phyloP scores from a whole-genome alignment of 1,284 basidiomycete genomes.

The Rhodotorula sp. region DNA sequence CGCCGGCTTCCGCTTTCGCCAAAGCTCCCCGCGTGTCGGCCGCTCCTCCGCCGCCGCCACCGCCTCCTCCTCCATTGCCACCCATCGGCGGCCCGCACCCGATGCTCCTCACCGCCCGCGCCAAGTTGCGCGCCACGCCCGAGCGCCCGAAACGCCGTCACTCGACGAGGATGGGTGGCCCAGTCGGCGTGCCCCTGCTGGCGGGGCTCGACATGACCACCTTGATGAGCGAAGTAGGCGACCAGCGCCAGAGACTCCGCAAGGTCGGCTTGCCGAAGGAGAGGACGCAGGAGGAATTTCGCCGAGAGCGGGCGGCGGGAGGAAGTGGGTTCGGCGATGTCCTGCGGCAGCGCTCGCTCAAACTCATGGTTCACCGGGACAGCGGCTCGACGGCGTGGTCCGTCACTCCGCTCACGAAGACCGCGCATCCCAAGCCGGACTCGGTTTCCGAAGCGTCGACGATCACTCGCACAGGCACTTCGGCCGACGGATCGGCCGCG shows the following conservation, averaged over 20 bases:
- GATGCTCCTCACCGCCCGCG: constrained; percentile 14
- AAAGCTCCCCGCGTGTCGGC: constrained; percentile 3
- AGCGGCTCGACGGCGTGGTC: not conserved
- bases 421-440: no score
- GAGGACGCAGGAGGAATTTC: constrained; percentile 2
- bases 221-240: constrained; percentile 24
- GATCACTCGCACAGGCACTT: no score
- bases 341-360: constrained; percentile 9
- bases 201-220: constrained; percentile 15
- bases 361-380: constrained; percentile 3
- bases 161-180: constrained; percentile 1
- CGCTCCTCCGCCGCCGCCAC: constrained; percentile 13
- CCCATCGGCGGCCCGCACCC: constrained; percentile 17
- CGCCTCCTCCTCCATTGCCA: constrained; percentile 7
- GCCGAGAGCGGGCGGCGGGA: not conserved
- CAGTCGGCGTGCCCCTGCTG: not conserved
- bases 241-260: constrained; percentile 9
- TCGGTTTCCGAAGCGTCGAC: no score
- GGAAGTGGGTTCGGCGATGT: not conserved
- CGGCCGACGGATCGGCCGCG: no score
- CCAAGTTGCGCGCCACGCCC: constrained; percentile 11
- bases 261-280: constrained; percentile 20
- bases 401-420: not conserved
- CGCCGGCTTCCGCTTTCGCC: not conserved
- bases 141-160: constrained; percentile 14